Evolutionary conservation across 345 rosid species (phyloP).

Genomic region (Gossypium turneri): DNA sequence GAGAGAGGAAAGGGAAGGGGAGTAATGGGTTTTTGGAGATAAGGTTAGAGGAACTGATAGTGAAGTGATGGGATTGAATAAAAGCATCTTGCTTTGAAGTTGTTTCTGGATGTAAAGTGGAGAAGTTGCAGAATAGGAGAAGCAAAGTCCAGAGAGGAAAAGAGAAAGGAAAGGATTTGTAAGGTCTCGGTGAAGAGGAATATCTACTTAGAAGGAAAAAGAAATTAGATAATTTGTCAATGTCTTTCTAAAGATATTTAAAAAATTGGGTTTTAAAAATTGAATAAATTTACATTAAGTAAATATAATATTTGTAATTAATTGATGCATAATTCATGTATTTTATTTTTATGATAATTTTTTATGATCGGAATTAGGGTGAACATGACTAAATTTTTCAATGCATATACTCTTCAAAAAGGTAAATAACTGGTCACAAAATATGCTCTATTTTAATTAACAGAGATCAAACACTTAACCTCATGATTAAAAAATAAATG

Average conservation of each 20-base stretch:
- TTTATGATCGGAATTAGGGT: too few species aligned
- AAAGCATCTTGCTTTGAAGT: not conserved
- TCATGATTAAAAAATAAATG: too few species aligned
- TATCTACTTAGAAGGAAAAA: not conserved
- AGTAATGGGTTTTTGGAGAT: slow-evolving; percentile 13
- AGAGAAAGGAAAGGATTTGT: not conserved
- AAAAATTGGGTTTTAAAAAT: not conserved
- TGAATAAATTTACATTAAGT: too few species aligned
- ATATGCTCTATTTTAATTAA: too few species aligned
- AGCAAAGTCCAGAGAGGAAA: not conserved
- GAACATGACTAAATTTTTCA: too few species aligned
- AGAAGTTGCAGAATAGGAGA: not conserved
- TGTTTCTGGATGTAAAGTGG: slow-evolving; percentile 20
- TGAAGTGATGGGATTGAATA: slow-evolving; percentile 35
- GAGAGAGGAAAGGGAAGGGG: slow-evolving; percentile 20
- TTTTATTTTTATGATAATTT: too few species aligned
- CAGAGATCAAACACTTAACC: too few species aligned
- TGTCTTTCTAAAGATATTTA: not conserved
- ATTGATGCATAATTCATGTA: too few species aligned
- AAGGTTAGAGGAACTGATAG: slow-evolving; percentile 28
- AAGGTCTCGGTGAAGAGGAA: not conserved
- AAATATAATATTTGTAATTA: not conserved
- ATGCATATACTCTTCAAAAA: too few species aligned
- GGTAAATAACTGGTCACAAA: rapidly evolving
- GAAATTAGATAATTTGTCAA: not conserved